Evolutionary conservation across 768 basidiomycete genomes (phyloP), one percentile per base, ranked within the genome.

Genomic region (Tricholoma terreum): DNA sequence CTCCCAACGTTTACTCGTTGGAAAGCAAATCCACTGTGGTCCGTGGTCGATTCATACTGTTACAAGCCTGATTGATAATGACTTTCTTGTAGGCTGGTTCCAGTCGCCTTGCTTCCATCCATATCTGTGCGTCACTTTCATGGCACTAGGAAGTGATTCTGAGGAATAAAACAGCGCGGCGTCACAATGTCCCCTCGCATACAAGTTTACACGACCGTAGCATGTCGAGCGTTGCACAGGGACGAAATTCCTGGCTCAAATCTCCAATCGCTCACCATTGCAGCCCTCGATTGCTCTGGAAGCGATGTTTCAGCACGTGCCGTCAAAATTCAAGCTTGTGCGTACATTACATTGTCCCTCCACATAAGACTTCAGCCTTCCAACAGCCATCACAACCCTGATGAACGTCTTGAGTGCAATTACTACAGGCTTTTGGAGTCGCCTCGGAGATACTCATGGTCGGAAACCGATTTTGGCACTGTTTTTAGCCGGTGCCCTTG

Each of bases 371-470:
- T 46, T n/a, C 49, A 53, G 33, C 40, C 22, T 12, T 10, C 33
- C 52, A 17, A 17, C 54, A 81, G 81, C 84, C 50, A 84, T 95
- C 70, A 86, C 86, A 2, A 85, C 89, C 10, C 80, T 80, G 8
- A 89, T 90, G 85, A 92, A 90, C 52, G 67, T 83, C 6, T 77
- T 97, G 38, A 89, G 90, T 52, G 90, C 91, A 1, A 73, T 92
- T 48, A 90, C 89, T 4, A 92, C 92, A 0, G 91, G 89, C 0
- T 90, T 87, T 74, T 97, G 94, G 94, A 90, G 90, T 52, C 81
- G 84, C 50, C 82, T 86, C 40, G 87, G 90, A 9, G 93, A 95
- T 68, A 72, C 77, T 8, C 74, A 85, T 60, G 94, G 94, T 9
- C 80, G 94, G 34, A 93, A 87, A 49, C 81, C 80, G 22, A 82